Percentiles rank a stretch among this genome's conserved stretches.
phyloP scores from a whole-genome alignment of 192 early-diverging fungal species.

The Umbelopsis vinacea region DNA sequence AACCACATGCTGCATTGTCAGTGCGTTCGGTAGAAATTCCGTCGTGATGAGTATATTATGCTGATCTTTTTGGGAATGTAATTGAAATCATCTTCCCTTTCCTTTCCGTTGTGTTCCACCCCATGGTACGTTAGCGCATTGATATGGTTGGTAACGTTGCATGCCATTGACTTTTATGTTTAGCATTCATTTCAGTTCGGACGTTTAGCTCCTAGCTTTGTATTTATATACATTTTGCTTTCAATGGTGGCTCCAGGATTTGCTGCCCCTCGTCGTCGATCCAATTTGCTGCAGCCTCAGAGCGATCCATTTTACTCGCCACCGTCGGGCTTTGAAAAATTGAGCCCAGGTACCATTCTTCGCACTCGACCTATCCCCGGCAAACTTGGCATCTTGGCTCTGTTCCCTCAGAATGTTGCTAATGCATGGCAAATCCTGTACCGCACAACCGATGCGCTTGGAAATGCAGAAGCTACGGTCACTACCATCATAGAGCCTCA shows the following conservation, averaged over 20 bases:
- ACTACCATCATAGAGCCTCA: constrained; percentile 11
- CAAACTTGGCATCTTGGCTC: neutral
- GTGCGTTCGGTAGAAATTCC: too few species aligned
- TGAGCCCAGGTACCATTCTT: neutral
- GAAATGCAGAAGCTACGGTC: constrained; percentile 7
- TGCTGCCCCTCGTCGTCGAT: neutral
- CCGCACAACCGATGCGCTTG: constrained; percentile 17
- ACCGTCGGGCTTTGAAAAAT: neutral
- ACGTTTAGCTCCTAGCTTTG: neutral
- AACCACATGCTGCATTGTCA: neutral
- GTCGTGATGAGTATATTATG: too few species aligned
- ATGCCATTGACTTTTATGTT: neutral
- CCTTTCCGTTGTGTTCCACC: neutral
- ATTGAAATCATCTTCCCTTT: neutral
- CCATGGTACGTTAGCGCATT: neutral
- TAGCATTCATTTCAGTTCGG: neutral
- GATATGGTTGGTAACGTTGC: neutral
- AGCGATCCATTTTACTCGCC: neutral
- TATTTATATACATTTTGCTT: neutral
- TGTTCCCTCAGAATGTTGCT: constrained; percentile 20
- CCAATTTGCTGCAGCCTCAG: neutral
- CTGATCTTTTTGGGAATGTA: neutral
- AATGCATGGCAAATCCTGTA: constrained; percentile 10
- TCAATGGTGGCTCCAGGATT: neutral
- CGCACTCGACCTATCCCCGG: neutral